phyloP scores from a whole-genome alignment of 768 basidiomycete genomes.

The Leccinum incarnatum region DNA sequence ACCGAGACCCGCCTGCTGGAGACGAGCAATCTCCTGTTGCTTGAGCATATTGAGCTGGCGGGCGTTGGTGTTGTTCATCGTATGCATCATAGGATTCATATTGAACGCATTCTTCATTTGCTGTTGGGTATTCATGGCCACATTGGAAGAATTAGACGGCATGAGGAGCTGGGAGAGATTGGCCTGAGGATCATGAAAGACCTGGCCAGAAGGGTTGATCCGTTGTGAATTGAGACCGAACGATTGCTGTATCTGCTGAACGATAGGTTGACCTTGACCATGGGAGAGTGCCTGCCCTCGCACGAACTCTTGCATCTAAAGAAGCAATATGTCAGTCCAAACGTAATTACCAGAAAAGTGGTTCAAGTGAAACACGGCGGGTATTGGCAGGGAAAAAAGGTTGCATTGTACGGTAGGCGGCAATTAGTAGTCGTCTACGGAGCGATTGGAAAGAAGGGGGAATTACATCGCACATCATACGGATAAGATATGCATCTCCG shows the following conservation, averaged over 20 bases:
- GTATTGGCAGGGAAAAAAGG: conserved; percentile 2
- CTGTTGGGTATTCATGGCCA: conserved; percentile 36
- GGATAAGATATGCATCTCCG: conserved; percentile 13
- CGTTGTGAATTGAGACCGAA: conserved; percentile 37
- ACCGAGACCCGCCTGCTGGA: conserved; percentile 31
- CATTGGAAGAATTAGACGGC: conserved; percentile 38
- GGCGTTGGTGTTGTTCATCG: conserved; percentile 29
- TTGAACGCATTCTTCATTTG: conserved; percentile 31
- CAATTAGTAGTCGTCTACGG: conserved; percentile 17
- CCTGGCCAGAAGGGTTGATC: conserved; percentile 35
- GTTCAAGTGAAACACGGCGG: conserved; percentile 5
- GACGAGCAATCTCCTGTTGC: conserved; percentile 39
- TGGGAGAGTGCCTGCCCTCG: conserved; percentile 42
- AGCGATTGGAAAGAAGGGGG: conserved; percentile 11
- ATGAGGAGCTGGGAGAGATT: conserved; percentile 31
- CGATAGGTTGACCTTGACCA: conserved; percentile 36
- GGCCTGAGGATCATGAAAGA: conserved; percentile 37
- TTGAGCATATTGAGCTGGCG: conserved; percentile 44
- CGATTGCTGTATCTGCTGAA: conserved; percentile 44
- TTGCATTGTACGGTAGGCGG: neutral
- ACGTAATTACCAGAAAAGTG: conserved; percentile 14
- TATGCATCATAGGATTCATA: conserved; percentile 39
- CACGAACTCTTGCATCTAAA: conserved; percentile 46
- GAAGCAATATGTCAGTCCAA: conserved; percentile 24
- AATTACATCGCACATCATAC: conserved; percentile 18